Conservation (phyloP, 1,139 yeast species). For the Candida gigantensis region DNA sequence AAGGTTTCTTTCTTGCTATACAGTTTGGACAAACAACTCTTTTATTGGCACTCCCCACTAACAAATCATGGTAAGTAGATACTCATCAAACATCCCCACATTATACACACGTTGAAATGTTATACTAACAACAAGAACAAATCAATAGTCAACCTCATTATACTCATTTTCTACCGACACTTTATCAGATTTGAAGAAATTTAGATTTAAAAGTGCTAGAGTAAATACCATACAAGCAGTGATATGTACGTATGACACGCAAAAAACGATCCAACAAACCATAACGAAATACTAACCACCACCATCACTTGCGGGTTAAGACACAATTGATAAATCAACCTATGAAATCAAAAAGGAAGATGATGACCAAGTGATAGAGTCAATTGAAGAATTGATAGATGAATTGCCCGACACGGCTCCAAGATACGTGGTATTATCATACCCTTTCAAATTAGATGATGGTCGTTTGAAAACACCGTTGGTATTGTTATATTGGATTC, state of each 20-base stretch:
- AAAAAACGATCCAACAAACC: no score
- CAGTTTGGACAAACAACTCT: no score
- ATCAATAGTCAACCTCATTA: slow-evolving; percentile 48
- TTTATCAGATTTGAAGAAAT: slow-evolving; percentile 60
- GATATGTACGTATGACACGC: slow-evolving; percentile 46
- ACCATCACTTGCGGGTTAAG: no score
- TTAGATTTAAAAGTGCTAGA: slow-evolving; percentile 71
- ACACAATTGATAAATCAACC: slow-evolving; percentile 53
- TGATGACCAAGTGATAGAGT: slow-evolving; percentile 43
- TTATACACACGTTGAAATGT: background rate
- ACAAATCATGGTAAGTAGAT: no score
- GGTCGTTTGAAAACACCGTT: slow-evolving; percentile 76
- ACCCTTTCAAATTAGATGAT: slow-evolving; percentile 67
- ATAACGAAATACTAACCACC: slow-evolving; percentile 16
- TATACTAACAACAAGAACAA: slow-evolving; percentile 12
- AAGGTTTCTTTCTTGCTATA: no score
- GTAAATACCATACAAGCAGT: slow-evolving; percentile 64
- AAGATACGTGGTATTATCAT: slow-evolving; percentile 72
- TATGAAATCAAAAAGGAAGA: slow-evolving; percentile 57
- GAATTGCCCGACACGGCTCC: slow-evolving; percentile 84
- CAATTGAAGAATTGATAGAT: slow-evolving; percentile 64
- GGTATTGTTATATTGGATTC: slow-evolving; percentile 81
- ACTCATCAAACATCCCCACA: no score
- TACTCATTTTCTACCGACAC: slow-evolving; percentile 72
- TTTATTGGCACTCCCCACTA: no score